These are phyloP conservation scores for Heliocybe sulcata DNA, from an alignment of 1,284 basidiomycete genomes.

Conservation along the genomic window DNA sequence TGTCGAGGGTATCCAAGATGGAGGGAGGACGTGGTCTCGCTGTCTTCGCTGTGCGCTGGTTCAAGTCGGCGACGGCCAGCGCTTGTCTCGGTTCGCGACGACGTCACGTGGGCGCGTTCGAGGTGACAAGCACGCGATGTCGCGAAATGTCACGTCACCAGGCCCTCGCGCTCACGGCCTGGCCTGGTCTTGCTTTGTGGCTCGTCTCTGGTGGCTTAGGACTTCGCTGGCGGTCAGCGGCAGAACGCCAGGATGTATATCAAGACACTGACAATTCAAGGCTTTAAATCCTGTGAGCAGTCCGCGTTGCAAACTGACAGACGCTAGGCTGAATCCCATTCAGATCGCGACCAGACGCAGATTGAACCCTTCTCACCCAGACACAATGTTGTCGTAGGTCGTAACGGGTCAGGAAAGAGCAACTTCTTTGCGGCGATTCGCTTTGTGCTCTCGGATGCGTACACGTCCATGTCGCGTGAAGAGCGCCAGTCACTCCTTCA, in stretches of 20 bases:
- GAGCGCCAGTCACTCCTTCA: constrained; percentile 91
- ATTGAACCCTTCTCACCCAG: constrained; percentile 78
- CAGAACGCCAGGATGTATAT: constrained; percentile 54
- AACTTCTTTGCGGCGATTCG: constrained; percentile 99
- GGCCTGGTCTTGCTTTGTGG: too few relatives aligned
- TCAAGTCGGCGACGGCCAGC: neutral
- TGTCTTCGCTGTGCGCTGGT: neutral
- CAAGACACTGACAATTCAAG: constrained; percentile 90
- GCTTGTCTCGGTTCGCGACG: neutral
- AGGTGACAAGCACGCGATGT: neutral
- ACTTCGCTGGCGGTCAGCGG: too few relatives aligned
- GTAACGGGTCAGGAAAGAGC: constrained; percentile 95
- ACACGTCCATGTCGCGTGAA: constrained; percentile 91
- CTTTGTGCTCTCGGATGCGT: constrained; percentile 96
- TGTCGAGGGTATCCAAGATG: neutral
- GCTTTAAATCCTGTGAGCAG: constrained; percentile 91
- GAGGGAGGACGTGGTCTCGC: neutral
- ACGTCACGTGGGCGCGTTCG: neutral
- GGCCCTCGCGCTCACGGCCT: neutral
- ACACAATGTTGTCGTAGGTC: constrained; percentile 91
- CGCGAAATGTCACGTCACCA: neutral
- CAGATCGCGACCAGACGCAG: constrained; percentile 77
- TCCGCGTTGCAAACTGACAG: neutral
- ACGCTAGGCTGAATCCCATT: constrained; percentile 5
- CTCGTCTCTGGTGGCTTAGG: too few relatives aligned